Base-by-base conservation (phyloP, 331 rosid genomes). In the Acacia pycnantha region DNA sequence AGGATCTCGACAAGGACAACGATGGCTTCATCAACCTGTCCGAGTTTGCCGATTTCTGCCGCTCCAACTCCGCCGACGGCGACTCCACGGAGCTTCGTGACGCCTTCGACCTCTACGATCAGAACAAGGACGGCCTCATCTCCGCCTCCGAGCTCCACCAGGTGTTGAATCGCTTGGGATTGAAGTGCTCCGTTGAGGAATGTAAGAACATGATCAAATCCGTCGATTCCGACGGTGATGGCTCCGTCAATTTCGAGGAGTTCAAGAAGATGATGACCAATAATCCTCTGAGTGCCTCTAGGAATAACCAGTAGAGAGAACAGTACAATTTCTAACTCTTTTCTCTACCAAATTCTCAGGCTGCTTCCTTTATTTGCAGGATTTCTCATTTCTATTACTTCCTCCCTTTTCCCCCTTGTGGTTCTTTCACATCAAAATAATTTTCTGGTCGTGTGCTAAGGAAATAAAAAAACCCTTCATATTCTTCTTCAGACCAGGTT, bases 151-250 rank as follows among this genome's bases (percentile, higher is more conserved):
- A 72, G 58, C 76, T 72, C 58, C 43, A 72, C 76, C 41, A 26
- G 3, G 76, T 47, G 76, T 46, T 72, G 22, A 54, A 62, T 62
- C 90, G 87, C 37, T 85, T 91, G 53, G 88, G 90, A 18, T 83
- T 89, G 88, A 67, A 10, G 3, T 89, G 89, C 73, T 66, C 89
- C 31, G 8, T 76, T 5, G 91, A 91, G 0, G 96, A 89, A 24
- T 88, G 96, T 47, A 50, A 43, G 43, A 80, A 84, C 4, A 91
- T 91, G 95, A 89, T 91, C 85, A 19, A 35, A 37, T 71, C 88
- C 74, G 93, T 91, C 10, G 95, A 91, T 35, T 53, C 88, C n/a
- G 95, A 89, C 37, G 90, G 90, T 48, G 95, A 91, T 13, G 93
- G 90, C 6, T 83, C 77, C 48, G 95, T 91, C 18, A 86, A 84